Percentiles rank a stretch among this genome's conserved stretches.
phyloP scores from a whole-genome alignment of 1,139 yeast species.

The Neolecta irregularis region DNA sequence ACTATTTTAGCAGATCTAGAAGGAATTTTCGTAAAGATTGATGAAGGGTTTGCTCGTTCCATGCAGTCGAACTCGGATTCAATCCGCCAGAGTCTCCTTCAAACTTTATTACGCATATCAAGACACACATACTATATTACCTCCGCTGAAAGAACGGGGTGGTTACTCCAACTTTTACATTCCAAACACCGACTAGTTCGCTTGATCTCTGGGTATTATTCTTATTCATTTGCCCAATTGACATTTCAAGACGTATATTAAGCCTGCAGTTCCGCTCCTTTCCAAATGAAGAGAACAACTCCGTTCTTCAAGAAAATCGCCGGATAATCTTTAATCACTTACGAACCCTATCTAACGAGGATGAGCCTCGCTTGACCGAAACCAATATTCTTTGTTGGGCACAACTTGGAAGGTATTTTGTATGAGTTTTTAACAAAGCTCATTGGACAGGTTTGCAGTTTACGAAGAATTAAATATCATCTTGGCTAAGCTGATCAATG shows the following conservation, averaged over 20 bases:
- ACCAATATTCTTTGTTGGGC: conserved; percentile 47
- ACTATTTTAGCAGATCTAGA: too few relatives aligned
- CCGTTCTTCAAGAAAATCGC: conserved; percentile 3
- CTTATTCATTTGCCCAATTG: too few relatives aligned
- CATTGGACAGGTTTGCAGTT: conserved; percentile 1
- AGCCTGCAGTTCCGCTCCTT: conserved; percentile 9
- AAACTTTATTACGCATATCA: too few relatives aligned
- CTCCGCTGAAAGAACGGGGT: too few relatives aligned
- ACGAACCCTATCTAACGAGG: conserved; percentile 5
- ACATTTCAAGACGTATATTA: conserved; percentile 11
- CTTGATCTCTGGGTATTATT: too few relatives aligned
- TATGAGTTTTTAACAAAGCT: conserved; percentile 32
- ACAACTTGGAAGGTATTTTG: conserved; percentile 40
- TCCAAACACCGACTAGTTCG: too few relatives aligned
- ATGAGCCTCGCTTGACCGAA: conserved; percentile 34
- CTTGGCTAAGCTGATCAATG: conserved; percentile 42
- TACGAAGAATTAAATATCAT: conserved; percentile 37
- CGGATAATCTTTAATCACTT: conserved; percentile 10
- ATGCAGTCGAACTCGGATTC: too few relatives aligned
- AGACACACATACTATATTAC: too few relatives aligned
- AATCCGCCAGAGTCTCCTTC: too few relatives aligned
- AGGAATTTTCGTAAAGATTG: too few relatives aligned
- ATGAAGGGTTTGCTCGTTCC: too few relatives aligned
- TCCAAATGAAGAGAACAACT: neutral
- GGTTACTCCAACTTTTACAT: too few relatives aligned